Base-by-base conservation (phyloP, 164 flowering plant species). In the Malania oleifera region DNA sequence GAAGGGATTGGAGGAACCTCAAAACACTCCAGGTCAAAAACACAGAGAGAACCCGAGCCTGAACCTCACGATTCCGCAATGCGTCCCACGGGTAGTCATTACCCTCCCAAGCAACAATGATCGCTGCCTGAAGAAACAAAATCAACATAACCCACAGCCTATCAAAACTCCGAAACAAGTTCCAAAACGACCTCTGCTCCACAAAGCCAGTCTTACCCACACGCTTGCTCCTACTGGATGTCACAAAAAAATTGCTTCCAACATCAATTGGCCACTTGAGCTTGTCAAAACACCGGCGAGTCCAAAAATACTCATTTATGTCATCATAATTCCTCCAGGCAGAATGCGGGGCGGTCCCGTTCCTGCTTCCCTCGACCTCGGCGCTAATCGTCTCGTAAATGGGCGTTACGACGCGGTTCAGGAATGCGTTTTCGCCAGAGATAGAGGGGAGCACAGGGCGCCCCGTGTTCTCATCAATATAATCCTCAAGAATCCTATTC, bases 191-290 rank as follows among this genome's bases (percentile, higher is more conserved):
- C 56, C 90, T 67, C 66, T 70, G 85, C 70, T 84, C 90, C 23
- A 82, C 90, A 70, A 82, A 84, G 40, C 90, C 87, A 10, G 85
- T 82, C 71, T 84, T 84, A 18, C 89, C 86, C 12, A 80, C 80
- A 41, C 60, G 63, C 64, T 65, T 73, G 35, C 65, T 59, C 64
- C 31, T 61, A 14, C 75, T 43, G 2, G 64, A 43, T 2, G 64
- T 63, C 47, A 65, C 77, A 41, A 84, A 82, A 28, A 80, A 84
- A 19, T 64, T 76, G 64, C 89, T 72, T 50, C 77, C 77, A 8
- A 69, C 10, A 67, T 82, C 79, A 56, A 82, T 53, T 0, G 86
- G 89, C 86, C 89, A 84, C 19, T 75, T 80, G 41, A 84, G 62
- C 67, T 62, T 74, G 63, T 75, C 60, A 68, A 84, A 79, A 62